Evolutionary conservation across 306 rosid genomes (phyloP).

Genomic region (Inga laurina): DNA sequence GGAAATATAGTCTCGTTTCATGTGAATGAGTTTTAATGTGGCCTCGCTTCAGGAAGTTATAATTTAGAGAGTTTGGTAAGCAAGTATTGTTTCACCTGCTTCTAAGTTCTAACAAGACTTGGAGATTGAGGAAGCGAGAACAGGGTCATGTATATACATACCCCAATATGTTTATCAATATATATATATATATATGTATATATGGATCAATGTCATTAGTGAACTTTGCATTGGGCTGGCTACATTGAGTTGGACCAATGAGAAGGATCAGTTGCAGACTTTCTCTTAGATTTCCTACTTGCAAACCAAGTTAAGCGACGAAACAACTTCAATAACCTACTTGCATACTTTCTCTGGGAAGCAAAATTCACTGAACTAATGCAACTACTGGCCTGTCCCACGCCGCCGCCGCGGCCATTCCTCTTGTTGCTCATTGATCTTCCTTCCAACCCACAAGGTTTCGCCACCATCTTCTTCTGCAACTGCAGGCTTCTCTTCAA

Average conservation of each 20-base stretch:
- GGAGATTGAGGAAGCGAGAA: not conserved
- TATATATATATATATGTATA: no score
- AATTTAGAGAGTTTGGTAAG: not conserved
- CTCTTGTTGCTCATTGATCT: slow-evolving; percentile 57
- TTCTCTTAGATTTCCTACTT: slow-evolving; percentile 55
- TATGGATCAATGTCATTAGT: slow-evolving; percentile 31
- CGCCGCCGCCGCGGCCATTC: slow-evolving; percentile 32
- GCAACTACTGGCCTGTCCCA: slow-evolving; percentile 70
- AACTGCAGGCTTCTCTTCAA: slow-evolving; percentile 69
- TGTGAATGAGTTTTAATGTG: no score
- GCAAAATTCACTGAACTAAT: slow-evolving; percentile 71
- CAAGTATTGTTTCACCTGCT: not conserved
- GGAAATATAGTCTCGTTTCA: no score
- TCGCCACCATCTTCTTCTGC: slow-evolving; percentile 47
- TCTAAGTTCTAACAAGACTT: not conserved
- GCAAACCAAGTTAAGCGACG: slow-evolving; percentile 64
- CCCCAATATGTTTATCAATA: not conserved
- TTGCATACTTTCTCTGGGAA: slow-evolving; percentile 66
- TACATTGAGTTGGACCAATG: slow-evolving; percentile 47
- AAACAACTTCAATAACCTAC: slow-evolving; percentile 57
- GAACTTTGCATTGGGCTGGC: slow-evolving; percentile 22
- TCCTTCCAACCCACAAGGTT: slow-evolving; percentile 49
- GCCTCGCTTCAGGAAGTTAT: not conserved
- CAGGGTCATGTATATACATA: not conserved
- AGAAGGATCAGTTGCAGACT: slow-evolving; percentile 39